phyloP scores from a whole-genome alignment of 495 filamentous ascomycete genomes.

The Penicillium coprophilum region DNA sequence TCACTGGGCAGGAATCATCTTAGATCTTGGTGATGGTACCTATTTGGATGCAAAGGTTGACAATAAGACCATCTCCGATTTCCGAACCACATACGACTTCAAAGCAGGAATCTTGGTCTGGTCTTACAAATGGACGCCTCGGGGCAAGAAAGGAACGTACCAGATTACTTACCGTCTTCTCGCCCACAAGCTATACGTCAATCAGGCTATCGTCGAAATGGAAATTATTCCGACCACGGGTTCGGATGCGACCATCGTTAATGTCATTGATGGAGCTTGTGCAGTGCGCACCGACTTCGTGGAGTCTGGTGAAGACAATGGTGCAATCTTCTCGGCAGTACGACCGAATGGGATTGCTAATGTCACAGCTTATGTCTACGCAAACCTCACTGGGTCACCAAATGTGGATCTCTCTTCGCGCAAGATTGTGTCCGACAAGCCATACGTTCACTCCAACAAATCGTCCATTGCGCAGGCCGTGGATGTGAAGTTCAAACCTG shows the following conservation, averaged over 20 bases:
- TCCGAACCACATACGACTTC: constrained; percentile 62
- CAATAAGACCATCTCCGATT: constrained; percentile 57
- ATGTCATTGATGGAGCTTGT: constrained; percentile 58
- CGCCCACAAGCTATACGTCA: constrained; percentile 60
- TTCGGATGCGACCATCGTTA: constrained; percentile 51
- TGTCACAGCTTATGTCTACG: constrained; percentile 60
- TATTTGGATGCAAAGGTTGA: constrained; percentile 63
- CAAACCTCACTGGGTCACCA: constrained; percentile 45
- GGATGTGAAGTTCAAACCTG: constrained; percentile 48
- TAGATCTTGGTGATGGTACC: constrained; percentile 55
- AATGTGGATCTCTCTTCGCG: constrained; percentile 50
- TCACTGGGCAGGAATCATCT: constrained; percentile 62
- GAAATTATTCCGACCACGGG: constrained; percentile 51
- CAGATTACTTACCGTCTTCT: constrained; percentile 60
- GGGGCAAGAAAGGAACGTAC: constrained; percentile 46
- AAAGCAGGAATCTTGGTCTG: constrained; percentile 62
- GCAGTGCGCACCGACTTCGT: constrained; percentile 60
- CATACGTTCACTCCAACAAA: constrained; percentile 53
- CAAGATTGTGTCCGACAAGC: constrained; percentile 38
- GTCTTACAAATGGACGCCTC: constrained; percentile 66
- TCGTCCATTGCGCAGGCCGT: constrained; percentile 61
- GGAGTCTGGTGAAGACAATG: constrained; percentile 46
- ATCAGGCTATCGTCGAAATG: constrained; percentile 61
- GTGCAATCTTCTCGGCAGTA: constrained; percentile 58
- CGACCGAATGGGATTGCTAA: constrained; percentile 53